Percentiles rank a stretch among this genome's conserved stretches.
phyloP scores from a whole-genome alignment of 2,329 filamentous ascomycete species.

The Colletotrichum brevisporum region DNA sequence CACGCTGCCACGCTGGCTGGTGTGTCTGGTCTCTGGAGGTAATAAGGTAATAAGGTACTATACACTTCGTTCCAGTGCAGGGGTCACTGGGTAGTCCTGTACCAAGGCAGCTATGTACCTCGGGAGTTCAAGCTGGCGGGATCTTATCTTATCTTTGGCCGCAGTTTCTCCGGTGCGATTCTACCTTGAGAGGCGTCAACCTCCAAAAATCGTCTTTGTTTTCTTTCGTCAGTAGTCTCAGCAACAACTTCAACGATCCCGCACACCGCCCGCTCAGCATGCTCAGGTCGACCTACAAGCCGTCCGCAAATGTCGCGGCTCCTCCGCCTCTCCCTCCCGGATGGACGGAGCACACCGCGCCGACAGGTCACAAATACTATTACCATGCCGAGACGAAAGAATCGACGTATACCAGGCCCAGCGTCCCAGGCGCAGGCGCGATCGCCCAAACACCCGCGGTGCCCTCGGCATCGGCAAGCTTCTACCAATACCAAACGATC shows the following conservation, averaged over 20 bases:
- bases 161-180: constrained; percentile 9
- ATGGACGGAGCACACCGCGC: constrained; percentile 95
- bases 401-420: constrained; percentile 89
- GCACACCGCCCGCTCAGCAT: constrained; percentile 56
- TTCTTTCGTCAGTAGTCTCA: not conserved
- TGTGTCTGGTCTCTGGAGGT: not conserved
- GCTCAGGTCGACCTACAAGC: constrained; percentile 84
- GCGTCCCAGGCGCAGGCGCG: constrained; percentile 46
- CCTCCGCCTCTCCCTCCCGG: constrained; percentile 78
- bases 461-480: constrained; percentile 52
- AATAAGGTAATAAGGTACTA: not conserved
- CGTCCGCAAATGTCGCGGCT: constrained; percentile 57
- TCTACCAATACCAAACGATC: constrained; percentile 58
- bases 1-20: constrained; percentile 2
- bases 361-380: constrained; percentile 89
- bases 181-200: not conserved
- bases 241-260: not conserved
- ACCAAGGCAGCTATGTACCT: not conserved
- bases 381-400: constrained; percentile 86
- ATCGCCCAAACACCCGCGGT: constrained; percentile 9
- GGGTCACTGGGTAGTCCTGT: too few species aligned
- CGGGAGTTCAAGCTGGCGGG: not conserved
- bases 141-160: constrained; percentile 18
- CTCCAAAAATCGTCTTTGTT: not conserved
- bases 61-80: not conserved